Evolutionary conservation across 371 early-diverging fungal species (phyloP), one percentile per base, ranked within the genome.

Genomic region (Mortierella sp.): DNA sequence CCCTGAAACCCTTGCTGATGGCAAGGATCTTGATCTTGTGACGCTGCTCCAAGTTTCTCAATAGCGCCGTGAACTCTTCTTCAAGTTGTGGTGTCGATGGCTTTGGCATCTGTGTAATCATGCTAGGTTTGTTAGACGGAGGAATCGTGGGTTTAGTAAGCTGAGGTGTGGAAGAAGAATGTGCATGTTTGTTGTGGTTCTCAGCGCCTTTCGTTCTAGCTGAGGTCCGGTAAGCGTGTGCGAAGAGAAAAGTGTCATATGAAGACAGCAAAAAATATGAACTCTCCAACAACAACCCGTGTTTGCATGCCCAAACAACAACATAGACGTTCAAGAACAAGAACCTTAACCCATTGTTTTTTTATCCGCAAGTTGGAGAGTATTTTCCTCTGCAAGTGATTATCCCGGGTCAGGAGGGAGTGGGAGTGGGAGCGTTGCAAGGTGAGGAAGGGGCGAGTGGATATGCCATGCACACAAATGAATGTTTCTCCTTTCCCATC

Each of bases 21-120:
- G 85, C 85, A n/a, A 84, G 71, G 26, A 84, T 77, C 73, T 84
- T 84, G 72, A 84, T 78, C 75, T 84, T 81, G 73, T 84, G 85
- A 8, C 85, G 79, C 58, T 84, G 85, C 38, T 84, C 85, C 50
- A 84, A 77, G 68, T 79, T 84, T 63, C 85, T 73, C 38, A 84
- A 74, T 10, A 84, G 52, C 16, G 68, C 81, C 19, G 85, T 84
- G 52, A 84, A 84, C 50, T 84, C 85, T 72, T 84, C 81, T 57
- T 84, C 79, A 21, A 84, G 72, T 28, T 84, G 63, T 44, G 85
- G 85, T 13, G 85, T 84, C 9, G 85, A 84, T 31, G 85, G 85
- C 65, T 84, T 84, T 26, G 81, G 85, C 85, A 84, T 84, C 68
- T 84, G 85, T 16, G 85, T 81, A 48, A 84, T 77, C 85, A 84